These are phyloP conservation scores for Umbelopsis vinacea DNA, from an alignment of 192 early-diverging fungal genomes.

Conservation along the genomic window DNA sequence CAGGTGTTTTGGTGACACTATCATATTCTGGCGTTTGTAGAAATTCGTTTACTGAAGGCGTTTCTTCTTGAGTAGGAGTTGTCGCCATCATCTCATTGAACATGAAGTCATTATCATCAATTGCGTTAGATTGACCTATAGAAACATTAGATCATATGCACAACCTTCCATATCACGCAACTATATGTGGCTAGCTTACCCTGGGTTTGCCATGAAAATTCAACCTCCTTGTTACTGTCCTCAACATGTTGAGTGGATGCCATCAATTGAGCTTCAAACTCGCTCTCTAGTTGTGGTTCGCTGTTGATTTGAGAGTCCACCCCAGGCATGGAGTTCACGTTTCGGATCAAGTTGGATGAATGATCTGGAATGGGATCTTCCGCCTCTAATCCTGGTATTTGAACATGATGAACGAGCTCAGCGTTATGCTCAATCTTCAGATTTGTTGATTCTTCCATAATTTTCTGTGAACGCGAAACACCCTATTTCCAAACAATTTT, in stretches of 20 bases:
- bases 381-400: slow-evolving; percentile 29
- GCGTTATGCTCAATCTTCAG: slow-evolving; percentile 25
- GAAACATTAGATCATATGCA: slow-evolving; percentile 21
- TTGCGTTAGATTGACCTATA: neutral
- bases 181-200: neutral
- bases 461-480: slow-evolving; percentile 10
- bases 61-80: slow-evolving; percentile 18
- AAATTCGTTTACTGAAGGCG: slow-evolving; percentile 34
- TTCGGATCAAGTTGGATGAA: neutral
- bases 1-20: neutral
- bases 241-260: slow-evolving; percentile 3
- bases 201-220: slow-evolving; percentile 9
- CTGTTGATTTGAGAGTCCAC: neutral
- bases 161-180: neutral
- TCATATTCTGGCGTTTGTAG: slow-evolving; percentile 21
- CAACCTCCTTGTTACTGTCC: neutral
- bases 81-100: slow-evolving; percentile 44
- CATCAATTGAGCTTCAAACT: slow-evolving; percentile 7
- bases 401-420: neutral
- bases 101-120: slow-evolving; percentile 24
- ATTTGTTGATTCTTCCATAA: slow-evolving; percentile 6
- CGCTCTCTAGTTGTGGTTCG: slow-evolving; percentile 3
- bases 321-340: neutral
- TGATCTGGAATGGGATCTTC: slow-evolving; percentile 10
- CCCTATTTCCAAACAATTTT: neutral